These are phyloP conservation scores for Pseudevernia furfuracea DNA, from an alignment of 495 filamentous ascomycete species.

Conservation along the genomic window DNA sequence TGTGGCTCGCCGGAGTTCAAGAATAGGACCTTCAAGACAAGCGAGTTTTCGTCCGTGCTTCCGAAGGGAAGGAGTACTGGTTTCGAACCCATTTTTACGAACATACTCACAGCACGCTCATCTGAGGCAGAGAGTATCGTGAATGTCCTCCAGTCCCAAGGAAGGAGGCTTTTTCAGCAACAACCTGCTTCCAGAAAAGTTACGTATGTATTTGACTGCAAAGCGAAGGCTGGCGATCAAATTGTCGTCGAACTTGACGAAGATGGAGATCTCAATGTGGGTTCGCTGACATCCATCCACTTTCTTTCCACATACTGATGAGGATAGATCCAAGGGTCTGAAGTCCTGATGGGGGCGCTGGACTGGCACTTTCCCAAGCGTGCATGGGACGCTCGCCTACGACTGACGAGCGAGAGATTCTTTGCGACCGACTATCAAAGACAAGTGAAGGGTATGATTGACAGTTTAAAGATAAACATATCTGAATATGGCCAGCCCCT, in stretches of 20 bases:
- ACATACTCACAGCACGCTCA: constrained; percentile 34
- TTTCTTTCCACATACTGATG: background rate
- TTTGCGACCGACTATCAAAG: background rate
- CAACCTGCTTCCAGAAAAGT: constrained; percentile 29
- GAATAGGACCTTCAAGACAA: constrained; percentile 5
- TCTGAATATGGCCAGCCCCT: background rate
- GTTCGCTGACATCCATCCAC: constrained; percentile 13
- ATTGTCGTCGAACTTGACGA: constrained; percentile 48
- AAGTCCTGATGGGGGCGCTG: constrained; percentile 26
- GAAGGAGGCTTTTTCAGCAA: constrained; percentile 31
- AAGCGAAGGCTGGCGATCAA: constrained; percentile 17
- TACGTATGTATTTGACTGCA: constrained; percentile 48
- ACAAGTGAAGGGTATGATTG: constrained; percentile 9
- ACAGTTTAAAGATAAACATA: background rate
- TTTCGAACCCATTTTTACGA: constrained; percentile 13
- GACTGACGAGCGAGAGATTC: constrained; percentile 5
- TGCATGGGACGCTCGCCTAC: constrained; percentile 40
- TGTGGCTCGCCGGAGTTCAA: constrained; percentile 20
- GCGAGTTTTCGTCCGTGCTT: constrained; percentile 19
- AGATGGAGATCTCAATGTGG: constrained; percentile 27
- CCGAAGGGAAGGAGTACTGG: background rate
- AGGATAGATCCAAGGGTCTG: constrained; percentile 5
- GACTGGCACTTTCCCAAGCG: constrained; percentile 39
- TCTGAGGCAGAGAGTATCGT: constrained; percentile 37
- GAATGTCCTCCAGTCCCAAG: constrained; percentile 28